Base-by-base conservation (phyloP, 192 early-diverging fungal species). In the Coemansia sp. region DNA sequence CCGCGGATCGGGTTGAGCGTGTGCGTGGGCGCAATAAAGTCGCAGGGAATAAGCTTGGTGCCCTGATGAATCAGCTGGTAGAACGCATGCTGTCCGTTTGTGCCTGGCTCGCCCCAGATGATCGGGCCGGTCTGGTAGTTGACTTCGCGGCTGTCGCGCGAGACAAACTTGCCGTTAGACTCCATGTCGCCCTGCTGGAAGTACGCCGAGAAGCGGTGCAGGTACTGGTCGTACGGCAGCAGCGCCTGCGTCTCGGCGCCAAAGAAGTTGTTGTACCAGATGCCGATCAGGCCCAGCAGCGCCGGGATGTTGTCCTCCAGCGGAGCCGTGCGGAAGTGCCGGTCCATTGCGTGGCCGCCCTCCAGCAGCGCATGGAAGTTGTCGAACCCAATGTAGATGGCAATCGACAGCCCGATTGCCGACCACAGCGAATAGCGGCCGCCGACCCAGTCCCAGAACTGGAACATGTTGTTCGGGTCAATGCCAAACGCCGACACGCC, bases 171-270 rank as follows among this genome's bases (percentile, higher is more conserved):
- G 72, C 96, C 96, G 72, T 98, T 98, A 17, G 94, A 96, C 79
- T 99, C 97, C 97, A 99, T 99, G 79, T 99, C 95, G 63, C 97
- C 97, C 85, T 97, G 94, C 78, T 99, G 95, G 89, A 99, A 94
- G 85, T 99, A 98, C 43, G 95, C 97, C 21, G 97, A 86, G 86
- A 99, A 99, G 45, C 97, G 89, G 75, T 93, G 91, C 76, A 99
- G 83, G 74, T 99, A 99, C 84, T 99, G 97, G 85, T 99, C 97
- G 79, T 99, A 99, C 27, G 97, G 97, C 19, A 99, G 83, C 60
- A 99, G 91, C 19, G 94, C 94, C 53, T 93, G 88, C 41, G 94
- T 96, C 69, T 96, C 89, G 45, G 93, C 90, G 66, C 90, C 93
- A 70, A 90, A 96, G 71, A 99, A 99, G 89, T 99, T 92, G 88